A percentile compares a stretch with the other conserved stretches of the same genome.
Evolutionary conservation across 208 protist species (phyloP).

Genomic region (Crithidia bombi): DNA sequence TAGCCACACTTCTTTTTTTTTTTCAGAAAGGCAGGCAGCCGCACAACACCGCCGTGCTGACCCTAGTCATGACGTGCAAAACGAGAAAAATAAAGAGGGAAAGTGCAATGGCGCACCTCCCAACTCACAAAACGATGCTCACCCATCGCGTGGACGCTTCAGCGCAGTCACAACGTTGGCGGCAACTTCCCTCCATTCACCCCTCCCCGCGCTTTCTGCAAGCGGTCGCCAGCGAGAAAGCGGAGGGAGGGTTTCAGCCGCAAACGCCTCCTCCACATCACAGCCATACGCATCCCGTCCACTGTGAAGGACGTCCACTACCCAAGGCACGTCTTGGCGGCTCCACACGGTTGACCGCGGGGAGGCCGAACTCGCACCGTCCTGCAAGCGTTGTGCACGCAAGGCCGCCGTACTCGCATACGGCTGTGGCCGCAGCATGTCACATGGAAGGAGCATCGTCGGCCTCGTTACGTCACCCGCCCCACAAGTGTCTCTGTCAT

Average conservation of each 20-base stretch:
- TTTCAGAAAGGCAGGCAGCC: background rate
- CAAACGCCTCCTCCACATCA: conserved; percentile 40
- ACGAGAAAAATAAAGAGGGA: too few relatives aligned
- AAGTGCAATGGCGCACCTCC: background rate
- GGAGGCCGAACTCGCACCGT: background rate
- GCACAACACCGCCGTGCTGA: background rate
- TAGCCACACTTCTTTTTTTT: background rate
- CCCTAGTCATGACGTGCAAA: too few relatives aligned
- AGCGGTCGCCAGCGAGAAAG: conserved; percentile 13
- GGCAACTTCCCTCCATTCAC: background rate
- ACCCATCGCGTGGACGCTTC: conserved; percentile 27
- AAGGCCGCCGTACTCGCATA: conserved; percentile 66
- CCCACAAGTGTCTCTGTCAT: background rate
- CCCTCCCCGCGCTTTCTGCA: background rate
- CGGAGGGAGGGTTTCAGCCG: background rate
- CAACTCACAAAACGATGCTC: too few relatives aligned
- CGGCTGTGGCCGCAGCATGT: conserved; percentile 56
- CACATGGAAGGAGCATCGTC: conserved; percentile 58
- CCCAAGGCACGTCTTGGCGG: conserved; percentile 72
- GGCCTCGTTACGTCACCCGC: background rate
- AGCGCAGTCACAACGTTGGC: background rate
- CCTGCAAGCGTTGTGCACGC: conserved; percentile 10
- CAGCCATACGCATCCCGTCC: conserved; percentile 58
- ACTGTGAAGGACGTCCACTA: conserved; percentile 73
- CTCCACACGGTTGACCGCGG: conserved; percentile 13